Evolutionary conservation across 2,329 filamentous ascomycete species (phyloP).

Genomic region (Curvularia sp.): DNA sequence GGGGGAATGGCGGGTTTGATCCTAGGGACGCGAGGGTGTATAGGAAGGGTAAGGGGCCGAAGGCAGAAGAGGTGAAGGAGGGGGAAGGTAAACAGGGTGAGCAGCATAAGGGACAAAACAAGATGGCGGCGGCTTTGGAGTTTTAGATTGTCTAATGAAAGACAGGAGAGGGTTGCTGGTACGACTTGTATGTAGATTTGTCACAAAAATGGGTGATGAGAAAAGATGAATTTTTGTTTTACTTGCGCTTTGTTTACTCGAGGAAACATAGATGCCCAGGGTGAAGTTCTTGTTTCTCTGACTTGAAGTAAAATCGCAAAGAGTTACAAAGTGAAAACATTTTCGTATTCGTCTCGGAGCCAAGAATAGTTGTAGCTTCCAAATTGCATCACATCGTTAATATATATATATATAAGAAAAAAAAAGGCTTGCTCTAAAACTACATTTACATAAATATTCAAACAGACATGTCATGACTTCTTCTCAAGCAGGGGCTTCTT

Average conservation of each 20-base stretch:
- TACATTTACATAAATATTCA: too few relatives aligned
- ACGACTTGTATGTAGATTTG: background rate
- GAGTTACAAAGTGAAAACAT: too few relatives aligned
- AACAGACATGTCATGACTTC: background rate
- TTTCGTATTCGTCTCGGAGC: too few relatives aligned
- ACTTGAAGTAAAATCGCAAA: too few relatives aligned
- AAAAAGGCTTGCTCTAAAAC: too few relatives aligned
- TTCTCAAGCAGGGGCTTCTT: background rate
- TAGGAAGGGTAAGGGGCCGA: conserved; percentile 74
- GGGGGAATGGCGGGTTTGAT: conserved; percentile 94
- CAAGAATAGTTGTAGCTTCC: too few relatives aligned
- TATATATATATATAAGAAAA: too few relatives aligned
- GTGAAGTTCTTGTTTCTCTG: too few relatives aligned
- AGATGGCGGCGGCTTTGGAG: conserved; percentile 15
- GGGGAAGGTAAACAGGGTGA: conserved; percentile 18
- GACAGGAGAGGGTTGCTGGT: background rate
- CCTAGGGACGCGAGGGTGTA: conserved; percentile 87
- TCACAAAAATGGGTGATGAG: too few relatives aligned
- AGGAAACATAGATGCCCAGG: too few relatives aligned
- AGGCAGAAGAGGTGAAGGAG: conserved; percentile 26
- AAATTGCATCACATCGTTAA: too few relatives aligned
- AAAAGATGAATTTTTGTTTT: background rate
- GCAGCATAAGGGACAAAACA: conserved; percentile 16
- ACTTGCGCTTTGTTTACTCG: background rate
- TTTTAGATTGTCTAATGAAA: conserved; percentile 12